Base-by-base conservation (phyloP, 2,329 filamentous ascomycete genomes). In the Trichoderma atrobrunneum region DNA sequence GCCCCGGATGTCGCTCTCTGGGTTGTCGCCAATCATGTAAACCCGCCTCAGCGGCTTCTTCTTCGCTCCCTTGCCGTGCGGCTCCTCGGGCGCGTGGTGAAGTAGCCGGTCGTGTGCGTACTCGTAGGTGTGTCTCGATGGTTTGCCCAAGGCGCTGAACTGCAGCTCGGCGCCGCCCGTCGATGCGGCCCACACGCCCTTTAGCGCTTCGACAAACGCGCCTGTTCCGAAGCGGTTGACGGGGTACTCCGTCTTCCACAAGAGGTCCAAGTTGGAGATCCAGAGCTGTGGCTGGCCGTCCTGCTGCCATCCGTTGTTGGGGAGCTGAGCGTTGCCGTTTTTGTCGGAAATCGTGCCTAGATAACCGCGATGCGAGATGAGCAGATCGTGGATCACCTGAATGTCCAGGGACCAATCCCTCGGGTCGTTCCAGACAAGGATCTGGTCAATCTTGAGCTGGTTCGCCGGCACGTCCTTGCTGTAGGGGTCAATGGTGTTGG, bases 371-470 rank as follows among this genome's bases (percentile, higher is more conserved):
- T 89, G 85, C 0, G 95, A 97, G 54, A 97, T 86, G 7, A 98
- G 84, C 12, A 97, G 84, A 81, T 99, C 96, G 69, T 92, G 79
- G 72, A 98, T 92, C 76, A 98, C 84, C 79, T 97, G 93, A 3
- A 90, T 90, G 80, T 98, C 95, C 11, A 98, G 87, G 1, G 93
- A 94, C 96, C 96, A 99, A 84, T 99, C 96, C 71, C 96, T 89
- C 4, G 96, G 95, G 81, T 98, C 96, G 80, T 97, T 97, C 87
- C 95, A 98, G 7, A 98, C 92, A 78, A 98, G 92, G 32, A 98
- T 89, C 32, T 95, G 94, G 78, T 97, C 94, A 76, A 99, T 92
- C 76, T 93, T 94, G 62, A 95, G 86, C 11, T 85, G 81, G 11
- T 83, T 78, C 0, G 70, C 78, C 67, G 73, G 82, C 74, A 81